Evolutionary conservation across 257 asterid genomes (phyloP), one percentile per base, ranked within the genome.

Genomic region (Coffea canephora): DNA sequence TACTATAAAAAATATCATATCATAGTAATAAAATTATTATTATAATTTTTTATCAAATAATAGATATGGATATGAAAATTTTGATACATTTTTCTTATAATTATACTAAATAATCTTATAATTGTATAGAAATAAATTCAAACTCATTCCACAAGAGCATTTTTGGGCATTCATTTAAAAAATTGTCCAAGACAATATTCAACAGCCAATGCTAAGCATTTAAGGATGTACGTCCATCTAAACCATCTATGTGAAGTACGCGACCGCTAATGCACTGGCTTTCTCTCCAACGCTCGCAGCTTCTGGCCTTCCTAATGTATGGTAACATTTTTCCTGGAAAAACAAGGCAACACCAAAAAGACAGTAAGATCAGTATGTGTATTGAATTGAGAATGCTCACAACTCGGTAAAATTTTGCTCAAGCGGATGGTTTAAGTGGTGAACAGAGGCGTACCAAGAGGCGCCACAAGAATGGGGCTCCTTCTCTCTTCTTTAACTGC

Each of bases 401-500:
- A 59, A 39, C 43, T 39, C 36, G 16, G 6, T 6, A 41, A 46
- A 50, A 39, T 18, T 54, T 67, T 25, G 54, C 18, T 57, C 3
- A 5, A 23, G 23, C 13, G 14, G 46, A 77, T 18, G 12, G 66
- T 31, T 77, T 31, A 61, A 64, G 25, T 5, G 50, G 52, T 31
- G 36, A 25, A 15, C 13, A 36, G 19, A 52, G 41, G 9, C 69
- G 23, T 87, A 95, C 99, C 95, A 92, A 83, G 72, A 95, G 97
- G 83, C 87, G 88, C 97, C 99, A 92, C 75, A 90, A 83, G 90
- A 92, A 92, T 4, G 97, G 96, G 9, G 89, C 86, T 62, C 92
- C 91, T 73, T 88, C 89, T 82, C 98, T 87, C 71, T 91, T 89
- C 88, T 89, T 88, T 82, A 95, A 23, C 81, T 88, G 97, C 86